These are phyloP conservation scores for Phyllosticta capitalensis DNA, from an alignment of 2,329 filamentous ascomycete species.

Conservation along the genomic window DNA sequence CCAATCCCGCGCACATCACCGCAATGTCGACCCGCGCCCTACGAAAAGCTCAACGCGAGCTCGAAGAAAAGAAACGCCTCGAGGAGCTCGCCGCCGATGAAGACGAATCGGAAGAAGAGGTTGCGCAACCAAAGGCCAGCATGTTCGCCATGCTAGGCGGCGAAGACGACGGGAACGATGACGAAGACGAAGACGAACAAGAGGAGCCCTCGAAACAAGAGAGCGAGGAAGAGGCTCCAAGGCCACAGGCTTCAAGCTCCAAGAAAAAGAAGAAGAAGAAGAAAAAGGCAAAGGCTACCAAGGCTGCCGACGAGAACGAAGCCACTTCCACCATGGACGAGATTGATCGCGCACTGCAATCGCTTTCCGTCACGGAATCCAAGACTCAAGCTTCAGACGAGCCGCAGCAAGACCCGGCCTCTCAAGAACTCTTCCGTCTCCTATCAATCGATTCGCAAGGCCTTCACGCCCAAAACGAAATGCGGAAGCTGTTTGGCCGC, in stretches of 20 bases:
- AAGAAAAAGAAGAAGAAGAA: conserved; percentile 48
- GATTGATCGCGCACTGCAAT: conserved; percentile 55
- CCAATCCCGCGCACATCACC: not conserved
- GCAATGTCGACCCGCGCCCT: conserved; percentile 58
- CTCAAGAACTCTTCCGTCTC: conserved; percentile 42
- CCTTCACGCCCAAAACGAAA: conserved; percentile 82
- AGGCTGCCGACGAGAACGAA: conserved; percentile 11
- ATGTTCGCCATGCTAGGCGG: conserved; percentile 38
- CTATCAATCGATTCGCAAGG: conserved; percentile 59
- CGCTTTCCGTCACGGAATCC: conserved; percentile 18
- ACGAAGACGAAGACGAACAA: conserved; percentile 23
- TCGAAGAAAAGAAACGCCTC: conserved; percentile 46
- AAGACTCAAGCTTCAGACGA: conserved; percentile 21
- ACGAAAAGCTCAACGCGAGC: conserved; percentile 53
- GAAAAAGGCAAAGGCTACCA: conserved; percentile 42
- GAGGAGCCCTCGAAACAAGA: conserved; percentile 12
- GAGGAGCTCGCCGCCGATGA: conserved; percentile 28
- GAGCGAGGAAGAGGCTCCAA: conserved; percentile 14
- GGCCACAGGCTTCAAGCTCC: conserved; percentile 26
- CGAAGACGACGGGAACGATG: conserved; percentile 28
- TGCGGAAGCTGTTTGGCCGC: conserved; percentile 65
- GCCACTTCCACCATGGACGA: conserved; percentile 43
- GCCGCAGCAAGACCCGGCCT: conserved; percentile 25
- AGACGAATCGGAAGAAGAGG: conserved; percentile 31
- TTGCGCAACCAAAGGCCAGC: conserved; percentile 28